These are phyloP conservation scores for Fusarium gaditjirri DNA, from an alignment of 2,329 filamentous ascomycete genomes.

Conservation along the genomic window DNA sequence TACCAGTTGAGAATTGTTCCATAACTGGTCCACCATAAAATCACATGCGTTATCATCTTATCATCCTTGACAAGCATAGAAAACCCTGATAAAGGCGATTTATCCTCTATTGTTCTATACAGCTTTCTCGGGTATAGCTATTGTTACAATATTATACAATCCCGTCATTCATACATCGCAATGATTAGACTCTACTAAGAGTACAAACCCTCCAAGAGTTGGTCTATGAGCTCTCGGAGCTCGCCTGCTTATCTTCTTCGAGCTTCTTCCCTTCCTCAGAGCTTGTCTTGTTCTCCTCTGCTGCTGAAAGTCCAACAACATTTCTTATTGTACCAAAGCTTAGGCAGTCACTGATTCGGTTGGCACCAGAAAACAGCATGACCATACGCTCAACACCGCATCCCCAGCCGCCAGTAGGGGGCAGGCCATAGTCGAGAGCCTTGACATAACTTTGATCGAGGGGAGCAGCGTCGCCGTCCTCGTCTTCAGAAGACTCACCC, in stretches of 20 bases:
- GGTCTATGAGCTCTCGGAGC: not conserved
- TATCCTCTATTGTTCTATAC: slow-evolving; percentile 16
- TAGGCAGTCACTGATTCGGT: slow-evolving; percentile 85
- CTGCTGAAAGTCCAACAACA: slow-evolving; percentile 64
- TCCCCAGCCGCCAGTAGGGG: slow-evolving; percentile 97
- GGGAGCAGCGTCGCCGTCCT: slow-evolving; percentile 57
- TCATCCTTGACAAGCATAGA: not conserved
- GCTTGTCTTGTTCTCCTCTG: slow-evolving; percentile 42
- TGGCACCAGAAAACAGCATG: slow-evolving; percentile 86
- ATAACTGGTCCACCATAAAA: not conserved
- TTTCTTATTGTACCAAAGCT: slow-evolving; percentile 87
- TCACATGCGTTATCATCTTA: not conserved
- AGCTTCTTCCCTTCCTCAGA: slow-evolving; percentile 15
- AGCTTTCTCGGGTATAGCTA: slow-evolving; percentile 25
- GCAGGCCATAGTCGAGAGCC: slow-evolving; percentile 87
- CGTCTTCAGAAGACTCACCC: slow-evolving; percentile 47
- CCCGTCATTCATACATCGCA: slow-evolving; percentile 34
- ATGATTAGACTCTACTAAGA: slow-evolving; percentile 2
- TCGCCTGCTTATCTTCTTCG: slow-evolving; percentile 41
- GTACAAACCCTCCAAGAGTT: not conserved
- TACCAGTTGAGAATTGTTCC: slow-evolving; percentile 8
- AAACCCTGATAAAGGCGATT: not conserved
- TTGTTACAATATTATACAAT: slow-evolving; percentile 42
- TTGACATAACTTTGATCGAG: slow-evolving; percentile 85
- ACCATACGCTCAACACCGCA: slow-evolving; percentile 90